Evolutionary conservation across 371 early-diverging fungal species (phyloP), one percentile per base, ranked within the genome.

Genomic region (Rhizopus arrhizus): DNA sequence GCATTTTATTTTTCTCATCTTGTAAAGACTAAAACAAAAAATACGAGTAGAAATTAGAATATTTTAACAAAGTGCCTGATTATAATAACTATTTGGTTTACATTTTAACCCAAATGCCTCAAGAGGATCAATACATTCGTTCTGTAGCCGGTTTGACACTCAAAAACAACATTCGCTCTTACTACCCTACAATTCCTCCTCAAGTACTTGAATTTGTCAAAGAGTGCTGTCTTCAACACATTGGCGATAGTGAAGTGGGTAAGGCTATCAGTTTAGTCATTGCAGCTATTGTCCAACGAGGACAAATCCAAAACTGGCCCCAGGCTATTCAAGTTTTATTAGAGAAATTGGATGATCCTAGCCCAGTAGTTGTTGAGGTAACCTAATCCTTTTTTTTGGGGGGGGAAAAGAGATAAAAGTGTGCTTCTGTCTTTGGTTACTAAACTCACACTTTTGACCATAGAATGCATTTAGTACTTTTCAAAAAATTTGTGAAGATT

Each of bases 401-500:
- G 53, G 10, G 43, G 29, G 35, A 13, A 41, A 9, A 43, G 36
- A 53, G 48, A 48, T 16, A 58, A 11, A 16, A 56, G 7, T 5
- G 11, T 1, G 4, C 3, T 7, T 40, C 33, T 36, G 34, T 33
- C 36, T 13, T 52, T 12, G 10, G 4, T 33, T 52, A 31, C 5
- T 50, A 22, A 22, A 22, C 22, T 22, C 22, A 22, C 22, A 22
- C 12, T 0, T 12, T 11, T 22, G 13, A 15, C 31, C 59, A n/a
- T 75, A 93, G 92, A 90, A 92, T 51, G 85, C 93, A 16, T 91
- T 94, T 69, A 85, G 86, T 49, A 92, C 95, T 8, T 73, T 97
- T 59, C 82, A 86, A 70, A 95, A 93, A 77, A 91, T 96, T 62
- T 96, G 96, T 76, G 97, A 97, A 69, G 98, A 96, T 70, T 90